Percentiles rank a stretch among this genome's conserved stretches.
These are phyloP conservation scores for Pleurotus pulmonarius DNA, from an alignment of 768 basidiomycete species.

Conservation along the genomic window DNA sequence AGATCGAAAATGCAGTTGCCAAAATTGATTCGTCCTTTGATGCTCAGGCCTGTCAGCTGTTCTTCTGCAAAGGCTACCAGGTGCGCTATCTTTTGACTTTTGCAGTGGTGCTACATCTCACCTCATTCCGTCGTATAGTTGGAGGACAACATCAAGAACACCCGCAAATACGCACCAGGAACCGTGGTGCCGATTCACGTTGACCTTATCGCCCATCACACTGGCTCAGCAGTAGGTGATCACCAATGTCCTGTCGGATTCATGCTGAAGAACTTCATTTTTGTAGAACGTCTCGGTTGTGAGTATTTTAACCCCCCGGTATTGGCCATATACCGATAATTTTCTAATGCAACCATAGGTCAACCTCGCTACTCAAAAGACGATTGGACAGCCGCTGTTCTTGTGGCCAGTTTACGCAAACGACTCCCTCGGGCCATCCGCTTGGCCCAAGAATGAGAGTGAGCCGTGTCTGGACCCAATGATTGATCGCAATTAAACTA, in stretches of 20 bases:
- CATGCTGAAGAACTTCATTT: background rate
- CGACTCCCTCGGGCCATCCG: slow-evolving; percentile 21
- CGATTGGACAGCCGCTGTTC: slow-evolving; percentile 25
- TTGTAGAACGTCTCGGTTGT: slow-evolving; percentile 31
- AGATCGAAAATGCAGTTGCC: slow-evolving; percentile 29
- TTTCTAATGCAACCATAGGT: slow-evolving; percentile 13
- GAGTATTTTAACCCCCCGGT: background rate
- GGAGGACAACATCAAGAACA: slow-evolving; percentile 27
- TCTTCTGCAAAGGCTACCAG: slow-evolving; percentile 29
- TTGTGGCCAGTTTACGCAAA: slow-evolving; percentile 30
- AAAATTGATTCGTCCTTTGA: slow-evolving; percentile 26
- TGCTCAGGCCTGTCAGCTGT: slow-evolving; percentile 28
- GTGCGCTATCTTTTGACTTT: slow-evolving; percentile 10
- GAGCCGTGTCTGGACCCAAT: slow-evolving; percentile 5
- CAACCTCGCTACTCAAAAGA: slow-evolving; percentile 23
- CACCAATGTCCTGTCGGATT: background rate
- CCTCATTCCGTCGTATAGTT: slow-evolving; percentile 13
- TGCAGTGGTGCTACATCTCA: background rate
- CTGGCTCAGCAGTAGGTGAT: slow-evolving; percentile 26
- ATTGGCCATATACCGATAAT: too few relatives aligned
- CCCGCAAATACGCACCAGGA: slow-evolving; percentile 23
- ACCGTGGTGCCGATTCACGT: slow-evolving; percentile 25
- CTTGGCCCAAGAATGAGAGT: slow-evolving; percentile 34
- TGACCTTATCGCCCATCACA: slow-evolving; percentile 30
- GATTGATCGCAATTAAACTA: too few relatives aligned